Evolutionary conservation across 2,329 filamentous ascomycete genomes (phyloP).

Genomic region (Fusarium aywerte): DNA sequence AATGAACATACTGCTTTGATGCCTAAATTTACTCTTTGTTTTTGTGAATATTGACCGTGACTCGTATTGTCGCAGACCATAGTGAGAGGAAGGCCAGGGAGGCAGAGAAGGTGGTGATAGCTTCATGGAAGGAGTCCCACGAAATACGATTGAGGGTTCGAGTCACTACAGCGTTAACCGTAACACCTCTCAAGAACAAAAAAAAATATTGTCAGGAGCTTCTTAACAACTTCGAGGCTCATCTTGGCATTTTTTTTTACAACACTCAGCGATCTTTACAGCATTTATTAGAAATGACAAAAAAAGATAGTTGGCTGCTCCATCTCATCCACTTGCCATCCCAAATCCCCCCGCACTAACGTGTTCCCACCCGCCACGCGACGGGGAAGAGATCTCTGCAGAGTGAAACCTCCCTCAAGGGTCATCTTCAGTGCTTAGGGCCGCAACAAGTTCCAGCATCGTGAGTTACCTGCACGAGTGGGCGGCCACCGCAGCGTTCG

Average conservation of each 20-base stretch:
- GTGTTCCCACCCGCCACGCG: slow-evolving; percentile 76
- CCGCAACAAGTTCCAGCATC: slow-evolving; percentile 64
- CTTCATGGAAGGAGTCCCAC: background rate
- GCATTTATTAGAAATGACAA: slow-evolving; percentile 41
- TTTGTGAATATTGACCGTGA: background rate
- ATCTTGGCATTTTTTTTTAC: slow-evolving; percentile 23
- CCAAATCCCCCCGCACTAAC: slow-evolving; percentile 68
- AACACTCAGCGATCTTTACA: background rate
- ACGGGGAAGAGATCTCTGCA: slow-evolving; percentile 78
- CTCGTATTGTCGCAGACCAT: background rate
- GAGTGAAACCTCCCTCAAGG: slow-evolving; percentile 78
- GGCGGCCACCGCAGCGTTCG: slow-evolving; percentile 73
- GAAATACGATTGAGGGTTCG: background rate
- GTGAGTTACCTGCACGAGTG: slow-evolving; percentile 75
- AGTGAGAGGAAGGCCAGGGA: background rate
- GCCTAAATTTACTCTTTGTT: no score
- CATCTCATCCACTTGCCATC: slow-evolving; percentile 63
- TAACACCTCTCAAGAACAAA: background rate
- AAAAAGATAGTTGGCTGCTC: slow-evolving; percentile 62
- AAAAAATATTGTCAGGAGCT: background rate
- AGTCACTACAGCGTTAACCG: background rate
- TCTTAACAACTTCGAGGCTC: rapidly evolving
- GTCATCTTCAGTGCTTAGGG: slow-evolving; percentile 76
- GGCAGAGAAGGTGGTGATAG: slow-evolving; percentile 7
- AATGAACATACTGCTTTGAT: slow-evolving; percentile 28